Conservation (phyloP, 2,329 filamentous ascomycete species). For the Sporothrix variecibatus region DNA sequence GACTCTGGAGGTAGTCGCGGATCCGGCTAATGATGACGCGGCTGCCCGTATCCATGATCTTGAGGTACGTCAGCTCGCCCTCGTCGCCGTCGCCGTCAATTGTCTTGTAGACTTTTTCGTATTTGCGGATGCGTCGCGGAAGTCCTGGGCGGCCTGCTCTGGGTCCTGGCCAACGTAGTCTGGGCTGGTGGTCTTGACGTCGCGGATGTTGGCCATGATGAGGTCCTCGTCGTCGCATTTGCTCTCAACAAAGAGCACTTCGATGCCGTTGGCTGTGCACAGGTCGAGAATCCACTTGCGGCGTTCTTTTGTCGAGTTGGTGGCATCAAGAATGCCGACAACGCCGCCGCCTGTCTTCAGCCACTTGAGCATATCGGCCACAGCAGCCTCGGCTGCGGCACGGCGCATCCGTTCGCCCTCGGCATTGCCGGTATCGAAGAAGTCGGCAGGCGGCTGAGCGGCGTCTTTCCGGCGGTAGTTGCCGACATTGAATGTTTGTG, state of each 20-base stretch:
- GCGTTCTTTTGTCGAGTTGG: constrained; percentile 89
- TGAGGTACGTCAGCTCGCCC: constrained; percentile 86
- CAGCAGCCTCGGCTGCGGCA: constrained; percentile 86
- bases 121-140: constrained; percentile 94
- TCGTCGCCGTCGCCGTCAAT: constrained; percentile 82
- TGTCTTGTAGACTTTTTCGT: constrained; percentile 94
- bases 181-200: constrained; percentile 94
- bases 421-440: constrained; percentile 88
- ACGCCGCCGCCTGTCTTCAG: constrained; percentile 79
- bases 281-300: constrained; percentile 88
- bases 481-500: constrained; percentile 96
- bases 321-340: constrained; percentile 93
- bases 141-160: constrained; percentile 85
- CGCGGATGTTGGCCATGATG: constrained; percentile 97
- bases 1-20: constrained; percentile 92
- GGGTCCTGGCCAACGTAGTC: constrained; percentile 95
- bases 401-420: constrained; percentile 88
- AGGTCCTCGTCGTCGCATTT: constrained; percentile 94
- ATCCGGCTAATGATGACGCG: constrained; percentile 98
- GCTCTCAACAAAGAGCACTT: constrained; percentile 94
- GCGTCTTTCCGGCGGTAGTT: constrained; percentile 89
- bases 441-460: constrained; percentile 87
- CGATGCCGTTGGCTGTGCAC: constrained; percentile 74
- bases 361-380: constrained; percentile 93
- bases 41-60: constrained; percentile 93